Base-by-base conservation (phyloP, 345 rosid genomes). In the Eucalyptus viminalis region DNA sequence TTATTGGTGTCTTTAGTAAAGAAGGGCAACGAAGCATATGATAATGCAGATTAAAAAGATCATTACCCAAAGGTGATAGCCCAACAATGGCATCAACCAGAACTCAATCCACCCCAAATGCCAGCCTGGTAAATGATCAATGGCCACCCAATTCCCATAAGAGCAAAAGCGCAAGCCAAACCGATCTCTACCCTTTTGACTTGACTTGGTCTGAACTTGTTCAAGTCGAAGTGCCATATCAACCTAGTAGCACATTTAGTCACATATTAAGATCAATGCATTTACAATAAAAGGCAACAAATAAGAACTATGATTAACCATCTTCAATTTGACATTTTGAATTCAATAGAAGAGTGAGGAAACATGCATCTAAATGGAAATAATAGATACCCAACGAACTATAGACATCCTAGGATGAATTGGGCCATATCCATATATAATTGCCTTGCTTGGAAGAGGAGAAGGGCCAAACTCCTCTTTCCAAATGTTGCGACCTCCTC, bases 71-170 rank as follows among this genome's bases (percentile, higher is more conserved):
- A 96, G 96, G 94, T 93, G 98, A 92, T 95, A 96, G 90, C 97
- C 98, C 89, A 97, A 90, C 97, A 98, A 97, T 16, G 99, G 98
- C 98, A 97, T 97, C 89, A 95, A 89, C 99, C 98, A 95, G 93
- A 93, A 97, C 88, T 97, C 97, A 54, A 96, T 92, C 98, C 99
- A 97, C 90, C 99, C 99, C 92, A n/a, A 40, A 97, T 51, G 86
- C 99, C 98, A 9, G 97, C 93, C 91, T 97, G 95, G 85, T 89
- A 95, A 80, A 97, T 92, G 85, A 97, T 96, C 92, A 97, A 90
- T 8, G 99, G 98, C 98, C 98, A 97, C 60, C 99, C 99, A 91
- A 97, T 89, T 10, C 95, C 98, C 97, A 97, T 96, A 92, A 96
- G 97, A 53, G 96, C 99, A 60, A 96, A 97, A 89, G 95, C 98